Base-by-base conservation (phyloP, 306 rosid genomes). In the Elaeagnus macrophylla region DNA sequence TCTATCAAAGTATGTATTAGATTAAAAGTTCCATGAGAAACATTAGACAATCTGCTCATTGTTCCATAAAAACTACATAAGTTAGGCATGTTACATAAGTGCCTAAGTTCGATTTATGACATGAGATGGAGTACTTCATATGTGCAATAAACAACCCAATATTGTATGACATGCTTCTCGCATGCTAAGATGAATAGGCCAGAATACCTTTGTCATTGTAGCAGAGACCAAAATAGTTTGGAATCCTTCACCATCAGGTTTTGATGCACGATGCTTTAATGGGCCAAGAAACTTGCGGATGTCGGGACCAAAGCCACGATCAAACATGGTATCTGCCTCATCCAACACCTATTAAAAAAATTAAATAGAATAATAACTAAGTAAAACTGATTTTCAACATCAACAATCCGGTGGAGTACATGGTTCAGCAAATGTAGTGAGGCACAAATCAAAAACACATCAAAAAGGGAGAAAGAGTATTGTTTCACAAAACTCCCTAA, bases 271-370 rank as follows among this genome's bases (percentile, higher is more conserved):
- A 49, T 68, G 60, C 39, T 79, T 87, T 71, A 87, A 62, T 36
- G 99, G 96, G 55, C 53, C 82, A 36, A 91, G 65, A 69, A 91
- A 87, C 76, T 91, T 87, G 65, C 77, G 85, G 52, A 91, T 91
- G 62, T 91, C 99, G 40, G 99, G 99, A 62, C 96, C 96, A 84
- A 91, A 87, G 39, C 96, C 99, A 53, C 78, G 85, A 80, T 91
- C 99, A 77, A 91, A 91, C 99, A 87, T 91, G 19, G 96, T 87
- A 76, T 91, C 96, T 20, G 96, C 99, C 79, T 91, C 99, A 64
- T 91, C 99, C 70, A 91, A 76, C 51, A 91, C 95, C 99, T 91
- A 62, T 67, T n/a, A 25, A 3, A 25, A 25, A 25, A 25, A 25
- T 25, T 2, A 25, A 25, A 25, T 25, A 2, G 32, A 25, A 3